These are phyloP conservation scores for Phialophora tarda DNA, from an alignment of 2,329 filamentous ascomycete species.

Conservation along the genomic window DNA sequence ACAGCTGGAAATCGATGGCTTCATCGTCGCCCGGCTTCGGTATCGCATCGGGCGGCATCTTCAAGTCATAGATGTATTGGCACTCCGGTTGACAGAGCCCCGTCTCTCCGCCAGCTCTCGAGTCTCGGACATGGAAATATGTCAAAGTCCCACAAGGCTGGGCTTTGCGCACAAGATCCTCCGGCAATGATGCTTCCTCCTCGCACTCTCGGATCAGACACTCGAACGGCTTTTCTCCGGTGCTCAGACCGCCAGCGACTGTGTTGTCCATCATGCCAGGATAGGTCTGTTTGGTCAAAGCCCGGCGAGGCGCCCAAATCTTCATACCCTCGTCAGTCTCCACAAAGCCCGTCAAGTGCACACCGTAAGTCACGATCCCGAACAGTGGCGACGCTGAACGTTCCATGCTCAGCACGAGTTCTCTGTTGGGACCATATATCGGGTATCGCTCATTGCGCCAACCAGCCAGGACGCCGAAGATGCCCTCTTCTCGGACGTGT, in stretches of 20 bases:
- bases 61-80: slow-evolving; percentile 89
- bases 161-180: slow-evolving; percentile 67
- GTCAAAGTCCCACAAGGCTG: slow-evolving; percentile 72
- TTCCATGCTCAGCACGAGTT: slow-evolving; percentile 75
- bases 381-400: slow-evolving; percentile 75
- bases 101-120: slow-evolving; percentile 76
- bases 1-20: slow-evolving; percentile 82
- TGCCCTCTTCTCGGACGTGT: slow-evolving; percentile 71
- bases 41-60: slow-evolving; percentile 69
- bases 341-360: slow-evolving; percentile 80
- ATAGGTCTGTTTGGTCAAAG: slow-evolving; percentile 81
- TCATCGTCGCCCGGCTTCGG: slow-evolving; percentile 85
- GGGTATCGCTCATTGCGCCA: slow-evolving; percentile 85
- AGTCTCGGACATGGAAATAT: slow-evolving; percentile 81
- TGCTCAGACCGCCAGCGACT: slow-evolving; percentile 83
- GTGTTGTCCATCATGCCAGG: slow-evolving; percentile 94
- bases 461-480: slow-evolving; percentile 74
- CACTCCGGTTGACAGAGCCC: slow-evolving; percentile 86
- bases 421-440: slow-evolving; percentile 67
- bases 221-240: slow-evolving; percentile 79
- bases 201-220: slow-evolving; percentile 82
- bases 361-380: slow-evolving; percentile 77
- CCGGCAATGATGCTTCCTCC: slow-evolving; percentile 85
- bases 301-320: slow-evolving; percentile 83
- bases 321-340: slow-evolving; percentile 64